Percentiles rank a stretch among this genome's conserved stretches.
These are phyloP conservation scores for Emmonsiellopsis sp. DNA, from an alignment of 2,329 filamentous ascomycete genomes.

Conservation along the genomic window DNA sequence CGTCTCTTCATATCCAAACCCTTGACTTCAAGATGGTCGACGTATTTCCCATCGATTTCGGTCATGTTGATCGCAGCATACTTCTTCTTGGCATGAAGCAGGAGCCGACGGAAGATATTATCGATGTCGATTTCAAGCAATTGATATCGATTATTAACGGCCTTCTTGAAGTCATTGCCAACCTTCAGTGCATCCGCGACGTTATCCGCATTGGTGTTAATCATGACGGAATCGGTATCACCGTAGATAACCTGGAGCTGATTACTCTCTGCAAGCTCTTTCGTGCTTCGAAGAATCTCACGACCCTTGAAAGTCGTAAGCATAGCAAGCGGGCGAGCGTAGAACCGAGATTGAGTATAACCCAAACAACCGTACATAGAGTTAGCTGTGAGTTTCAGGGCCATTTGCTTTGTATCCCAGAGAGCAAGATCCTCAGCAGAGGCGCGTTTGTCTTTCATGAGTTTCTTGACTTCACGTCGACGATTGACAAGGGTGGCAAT, in stretches of 20 bases:
- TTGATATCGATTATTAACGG: conserved; percentile 88
- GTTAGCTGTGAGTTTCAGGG: conserved; percentile 93
- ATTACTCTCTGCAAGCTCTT: conserved; percentile 85
- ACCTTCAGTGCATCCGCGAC: conserved; percentile 84
- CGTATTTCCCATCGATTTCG: conserved; percentile 77
- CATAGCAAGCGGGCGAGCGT: conserved; percentile 86
- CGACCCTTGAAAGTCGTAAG: conserved; percentile 95
- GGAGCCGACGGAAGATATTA: conserved; percentile 85
- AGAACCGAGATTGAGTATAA: conserved; percentile 94
- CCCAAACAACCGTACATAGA: conserved; percentile 99
- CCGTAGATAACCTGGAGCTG: conserved; percentile 94
- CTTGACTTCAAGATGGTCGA: conserved; percentile 96
- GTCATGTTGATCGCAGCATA: conserved; percentile 95
- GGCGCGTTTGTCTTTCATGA: conserved; percentile 91
- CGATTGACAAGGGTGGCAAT: conserved; percentile 87
- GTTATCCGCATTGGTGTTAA: conserved; percentile 95
- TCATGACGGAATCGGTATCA: conserved; percentile 99
- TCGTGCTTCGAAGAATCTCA: conserved; percentile 93
- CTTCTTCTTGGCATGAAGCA: conserved; percentile 98
- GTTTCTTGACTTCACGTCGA: conserved; percentile 81
- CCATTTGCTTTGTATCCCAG: conserved; percentile 97
- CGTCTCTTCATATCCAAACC: conserved; percentile 95
- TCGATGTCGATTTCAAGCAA: conserved; percentile 97
- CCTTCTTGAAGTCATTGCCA: conserved; percentile 86
- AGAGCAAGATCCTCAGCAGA: conserved; percentile 79